Base-by-base conservation (phyloP, 257 asterid species). In the Capsicum pubescens region DNA sequence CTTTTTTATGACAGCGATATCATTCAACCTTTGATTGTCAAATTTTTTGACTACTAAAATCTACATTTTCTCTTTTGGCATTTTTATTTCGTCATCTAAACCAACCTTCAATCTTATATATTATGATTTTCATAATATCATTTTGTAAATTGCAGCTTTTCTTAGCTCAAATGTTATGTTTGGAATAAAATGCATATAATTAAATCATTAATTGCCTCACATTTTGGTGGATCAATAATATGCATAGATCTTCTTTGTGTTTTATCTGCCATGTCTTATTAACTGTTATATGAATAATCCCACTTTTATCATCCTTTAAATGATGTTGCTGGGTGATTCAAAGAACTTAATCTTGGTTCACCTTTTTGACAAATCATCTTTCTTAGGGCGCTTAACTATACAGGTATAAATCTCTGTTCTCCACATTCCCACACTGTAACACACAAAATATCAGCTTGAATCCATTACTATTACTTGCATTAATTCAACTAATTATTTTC, bases 311-410 rank as follows among this genome's bases (percentile, higher is more conserved):
- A 3, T 74, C 61, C 61, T 74, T 55, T 46, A 50, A 26, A 9
- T 32, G 42, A 21, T 86, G 56, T 42, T 85, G 87, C 93, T 94
- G 98, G 98, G 95, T 42, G 87, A 94, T 87, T 87, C 91, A 84
- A 92, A 89, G 87, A 98, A 96, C 91, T 86, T 96, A 85, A 7
- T 86, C 46, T 87, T 96, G 80, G 99, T 93, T 63, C 98, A 94
- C 80, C 92, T 96, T 44, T 96, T 96, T 39, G 99, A 96, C 83
- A 94, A 96, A 82, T 98, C 99, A 5, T 96, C 98, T 88, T 96
- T 96, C 83, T 93, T 96, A 8, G 98, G 98, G 32, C 52, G 89
- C 85, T 91, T 96, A 12, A 97, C 99, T 76, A 57, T 96, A 59
- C 88, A 96, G 98, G 99, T 95, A 85, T 58, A 6, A 11, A 83